phyloP scores from a whole-genome alignment of 2,329 filamentous ascomycete genomes.

The Myriosclerotinia duriaeana region DNA sequence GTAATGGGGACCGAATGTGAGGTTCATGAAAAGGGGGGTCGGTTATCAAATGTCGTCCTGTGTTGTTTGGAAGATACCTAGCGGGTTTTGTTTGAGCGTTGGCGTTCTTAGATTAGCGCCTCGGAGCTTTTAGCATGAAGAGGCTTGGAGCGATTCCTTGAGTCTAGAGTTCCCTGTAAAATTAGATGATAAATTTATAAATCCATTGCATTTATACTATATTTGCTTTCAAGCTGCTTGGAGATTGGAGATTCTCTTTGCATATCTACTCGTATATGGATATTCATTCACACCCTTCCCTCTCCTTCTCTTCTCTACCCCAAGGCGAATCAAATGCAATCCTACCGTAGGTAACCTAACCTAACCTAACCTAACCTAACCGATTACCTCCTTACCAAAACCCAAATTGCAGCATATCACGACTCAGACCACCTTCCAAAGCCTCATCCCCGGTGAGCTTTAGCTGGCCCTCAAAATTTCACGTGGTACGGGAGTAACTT shows the following conservation, averaged over 20 bases:
- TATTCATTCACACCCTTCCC: too few relatives aligned
- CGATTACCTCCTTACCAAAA: too few relatives aligned
- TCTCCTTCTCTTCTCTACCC: too few relatives aligned
- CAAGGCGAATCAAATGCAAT: too few relatives aligned
- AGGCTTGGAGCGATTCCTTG: neutral
- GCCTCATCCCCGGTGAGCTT: neutral
- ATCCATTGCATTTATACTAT: too few relatives aligned
- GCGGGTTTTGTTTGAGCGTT: neutral
- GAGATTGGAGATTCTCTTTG: too few relatives aligned
- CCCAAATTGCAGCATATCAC: too few relatives aligned
- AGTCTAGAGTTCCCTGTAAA: neutral
- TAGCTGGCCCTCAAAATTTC: neutral
- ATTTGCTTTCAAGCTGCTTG: neutral
- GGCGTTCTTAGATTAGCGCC: slow-evolving; percentile 16
- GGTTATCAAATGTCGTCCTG: neutral
- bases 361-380: too few relatives aligned
- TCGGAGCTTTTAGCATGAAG: neutral
- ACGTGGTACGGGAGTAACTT: too few relatives aligned
- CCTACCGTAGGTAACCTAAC: too few relatives aligned
- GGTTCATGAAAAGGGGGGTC: neutral
- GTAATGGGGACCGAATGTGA: slow-evolving; percentile 17
- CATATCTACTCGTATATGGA: too few relatives aligned
- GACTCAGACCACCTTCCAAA: too few relatives aligned
- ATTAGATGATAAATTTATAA: neutral
- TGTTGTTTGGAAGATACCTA: slow-evolving; percentile 4